phyloP scores from a whole-genome alignment of 305 asterid genomes.

The Salvia sclarea region DNA sequence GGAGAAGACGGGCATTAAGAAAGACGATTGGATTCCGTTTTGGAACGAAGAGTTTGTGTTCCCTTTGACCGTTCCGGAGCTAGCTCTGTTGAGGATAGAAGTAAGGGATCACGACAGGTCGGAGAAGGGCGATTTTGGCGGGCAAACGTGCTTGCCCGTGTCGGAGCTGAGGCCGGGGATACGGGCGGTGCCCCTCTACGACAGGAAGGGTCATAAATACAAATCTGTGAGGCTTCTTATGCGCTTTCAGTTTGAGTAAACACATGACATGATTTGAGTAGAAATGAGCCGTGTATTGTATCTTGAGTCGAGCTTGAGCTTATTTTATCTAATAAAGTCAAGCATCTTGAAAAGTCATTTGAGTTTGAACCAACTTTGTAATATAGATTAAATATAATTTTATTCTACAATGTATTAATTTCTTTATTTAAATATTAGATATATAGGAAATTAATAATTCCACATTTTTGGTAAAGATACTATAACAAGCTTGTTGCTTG shows the following conservation, averaged over 20 bases:
- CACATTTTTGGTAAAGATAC: no score
- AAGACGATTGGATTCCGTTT: slow-evolving; percentile 82
- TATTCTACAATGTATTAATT: no score
- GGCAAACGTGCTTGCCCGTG: slow-evolving; percentile 84
- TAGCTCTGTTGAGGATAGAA: slow-evolving; percentile 74
- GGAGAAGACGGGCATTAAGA: slow-evolving; percentile 66
- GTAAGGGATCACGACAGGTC: slow-evolving; percentile 73
- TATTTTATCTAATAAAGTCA: no score
- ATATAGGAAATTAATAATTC: no score
- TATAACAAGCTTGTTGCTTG: no score
- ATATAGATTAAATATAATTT: no score
- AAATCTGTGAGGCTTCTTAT: slow-evolving; percentile 85
- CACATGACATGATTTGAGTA: no score
- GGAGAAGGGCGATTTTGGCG: slow-evolving; percentile 89
- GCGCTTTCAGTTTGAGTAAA: slow-evolving; percentile 63
- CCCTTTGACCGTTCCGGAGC: slow-evolving; percentile 77
- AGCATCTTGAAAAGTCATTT: no score
- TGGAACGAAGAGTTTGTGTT: slow-evolving; percentile 83
- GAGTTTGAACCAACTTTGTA: no score
- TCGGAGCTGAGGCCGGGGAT: slow-evolving; percentile 80
- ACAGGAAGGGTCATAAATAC: slow-evolving; percentile 72
- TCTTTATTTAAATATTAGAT: no score
- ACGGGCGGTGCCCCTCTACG: slow-evolving; percentile 72
- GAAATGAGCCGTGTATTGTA: no score
- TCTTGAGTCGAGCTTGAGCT: no score